Evolutionary conservation across 345 rosid species (phyloP).

Genomic region (Heritiera littoralis): DNA sequence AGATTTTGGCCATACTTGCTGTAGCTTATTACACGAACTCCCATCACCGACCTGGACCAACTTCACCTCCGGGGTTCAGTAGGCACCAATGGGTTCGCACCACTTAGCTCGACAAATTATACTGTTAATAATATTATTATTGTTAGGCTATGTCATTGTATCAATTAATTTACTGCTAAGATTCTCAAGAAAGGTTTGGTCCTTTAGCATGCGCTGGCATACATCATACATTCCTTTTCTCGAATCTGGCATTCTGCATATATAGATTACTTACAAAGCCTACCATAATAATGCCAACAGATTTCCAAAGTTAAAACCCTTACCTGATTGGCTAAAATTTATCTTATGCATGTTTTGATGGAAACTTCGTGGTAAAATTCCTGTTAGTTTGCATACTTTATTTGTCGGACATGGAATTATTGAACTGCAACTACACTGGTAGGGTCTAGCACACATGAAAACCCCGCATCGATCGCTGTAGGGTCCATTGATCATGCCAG

Average conservation of each 20-base stretch:
- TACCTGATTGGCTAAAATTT: too few species aligned
- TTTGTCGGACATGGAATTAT: conserved; percentile 19
- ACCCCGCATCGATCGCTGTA: conserved; percentile 28
- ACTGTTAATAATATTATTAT: background rate
- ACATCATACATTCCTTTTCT: background rate
- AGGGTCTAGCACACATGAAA: conserved; percentile 61
- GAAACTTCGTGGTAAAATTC: conserved; percentile 12
- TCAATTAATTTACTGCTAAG: background rate
- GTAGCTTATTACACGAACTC: background rate
- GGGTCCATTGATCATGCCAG: conserved; percentile 42
- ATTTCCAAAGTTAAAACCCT: too few species aligned
- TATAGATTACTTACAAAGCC: too few species aligned
- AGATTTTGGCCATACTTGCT: conserved; percentile 26
- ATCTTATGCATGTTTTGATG: conserved; percentile 1
- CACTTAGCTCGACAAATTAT: background rate
- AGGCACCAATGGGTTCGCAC: conserved; percentile 8
- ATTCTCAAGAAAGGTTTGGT: background rate
- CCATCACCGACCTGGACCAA: background rate
- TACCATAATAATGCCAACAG: too few species aligned
- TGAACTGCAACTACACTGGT: conserved; percentile 20
- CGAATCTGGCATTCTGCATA: too few species aligned
- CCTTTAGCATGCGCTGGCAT: background rate
- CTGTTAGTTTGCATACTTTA: background rate
- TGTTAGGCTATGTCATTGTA: background rate
- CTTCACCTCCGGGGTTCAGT: conserved; percentile 11